phyloP scores from a whole-genome alignment of 164 flowering plant species.

The Berberis thunbergii region DNA sequence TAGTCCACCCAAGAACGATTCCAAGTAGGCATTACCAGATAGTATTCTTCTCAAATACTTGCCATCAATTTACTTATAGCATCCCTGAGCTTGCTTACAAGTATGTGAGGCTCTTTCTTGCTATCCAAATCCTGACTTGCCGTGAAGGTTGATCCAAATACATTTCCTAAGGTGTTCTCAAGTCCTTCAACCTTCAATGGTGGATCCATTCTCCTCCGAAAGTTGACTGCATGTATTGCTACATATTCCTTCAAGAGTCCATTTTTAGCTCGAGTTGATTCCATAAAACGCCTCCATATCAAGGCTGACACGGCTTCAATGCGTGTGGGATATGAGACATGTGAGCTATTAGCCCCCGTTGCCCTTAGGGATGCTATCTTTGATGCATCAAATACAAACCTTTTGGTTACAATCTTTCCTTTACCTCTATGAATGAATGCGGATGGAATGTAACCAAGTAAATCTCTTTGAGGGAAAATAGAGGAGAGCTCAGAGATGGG shows the following conservation, averaged over 20 bases:
- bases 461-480: conserved; percentile 20
- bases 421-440: too few relatives aligned
- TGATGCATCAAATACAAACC: conserved; percentile 34
- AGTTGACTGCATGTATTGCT: conserved; percentile 26
- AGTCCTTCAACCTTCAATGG: conserved; percentile 19
- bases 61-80: conserved; percentile 5
- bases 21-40: not conserved
- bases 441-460: not conserved
- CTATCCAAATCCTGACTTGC: not conserved
- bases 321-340: conserved; percentile 23
- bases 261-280: not conserved
- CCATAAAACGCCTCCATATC: conserved; percentile 33
- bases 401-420: conserved; percentile 22
- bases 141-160: conserved; percentile 7
- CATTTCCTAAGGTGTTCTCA: conserved; percentile 32
- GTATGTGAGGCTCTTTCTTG: not conserved
- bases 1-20: not conserved
- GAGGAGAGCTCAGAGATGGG: not conserved
- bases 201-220: conserved; percentile 25
- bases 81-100: conserved; percentile 11
- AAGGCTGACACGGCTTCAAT: conserved; percentile 42
- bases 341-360: not conserved
- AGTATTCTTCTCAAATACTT: conserved; percentile 5
- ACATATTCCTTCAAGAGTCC: conserved; percentile 3
- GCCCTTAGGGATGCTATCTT: conserved; percentile 25